Evolutionary conservation across 306 rosid species (phyloP).

Genomic region (Cicer pinnatifidum): DNA sequence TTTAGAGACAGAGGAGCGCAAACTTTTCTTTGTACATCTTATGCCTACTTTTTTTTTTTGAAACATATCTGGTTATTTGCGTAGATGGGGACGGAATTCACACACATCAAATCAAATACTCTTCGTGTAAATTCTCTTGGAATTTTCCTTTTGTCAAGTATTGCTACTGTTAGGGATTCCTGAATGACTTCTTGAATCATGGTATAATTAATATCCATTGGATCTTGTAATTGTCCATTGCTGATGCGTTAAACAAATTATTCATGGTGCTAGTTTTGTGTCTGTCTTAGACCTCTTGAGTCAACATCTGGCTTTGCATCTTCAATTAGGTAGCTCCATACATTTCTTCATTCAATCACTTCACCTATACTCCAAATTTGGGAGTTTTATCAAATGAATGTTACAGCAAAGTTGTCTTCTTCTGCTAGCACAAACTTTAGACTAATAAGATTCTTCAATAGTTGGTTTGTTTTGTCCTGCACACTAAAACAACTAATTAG

Average conservation of each 20-base stretch:
- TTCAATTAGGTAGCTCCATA: neutral
- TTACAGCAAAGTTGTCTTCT: neutral
- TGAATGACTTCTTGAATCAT: neutral
- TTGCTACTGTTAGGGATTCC: neutral
- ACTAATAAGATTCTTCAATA: neutral
- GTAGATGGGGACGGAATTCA: too few relatives aligned
- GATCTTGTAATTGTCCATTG: neutral
- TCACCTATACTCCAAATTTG: neutral
- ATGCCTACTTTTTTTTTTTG: neutral
- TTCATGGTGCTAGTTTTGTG: neutral
- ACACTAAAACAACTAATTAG: neutral
- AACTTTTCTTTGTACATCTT: neutral
- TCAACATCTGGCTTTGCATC: slow-evolving; percentile 2
- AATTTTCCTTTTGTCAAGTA: neutral
- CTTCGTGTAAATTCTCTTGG: neutral
- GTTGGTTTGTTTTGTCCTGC: slow-evolving; percentile 8
- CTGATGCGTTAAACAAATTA: too few relatives aligned
- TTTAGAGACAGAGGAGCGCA: neutral
- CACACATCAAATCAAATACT: neutral
- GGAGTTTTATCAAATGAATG: neutral
- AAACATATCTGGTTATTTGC: too few relatives aligned
- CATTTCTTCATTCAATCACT: neutral
- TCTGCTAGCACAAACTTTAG: neutral
- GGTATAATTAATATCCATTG: neutral
- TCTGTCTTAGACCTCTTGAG: neutral